Conservation (phyloP, 495 filamentous ascomycete species). For the Trypethelium eluteriae region DNA sequence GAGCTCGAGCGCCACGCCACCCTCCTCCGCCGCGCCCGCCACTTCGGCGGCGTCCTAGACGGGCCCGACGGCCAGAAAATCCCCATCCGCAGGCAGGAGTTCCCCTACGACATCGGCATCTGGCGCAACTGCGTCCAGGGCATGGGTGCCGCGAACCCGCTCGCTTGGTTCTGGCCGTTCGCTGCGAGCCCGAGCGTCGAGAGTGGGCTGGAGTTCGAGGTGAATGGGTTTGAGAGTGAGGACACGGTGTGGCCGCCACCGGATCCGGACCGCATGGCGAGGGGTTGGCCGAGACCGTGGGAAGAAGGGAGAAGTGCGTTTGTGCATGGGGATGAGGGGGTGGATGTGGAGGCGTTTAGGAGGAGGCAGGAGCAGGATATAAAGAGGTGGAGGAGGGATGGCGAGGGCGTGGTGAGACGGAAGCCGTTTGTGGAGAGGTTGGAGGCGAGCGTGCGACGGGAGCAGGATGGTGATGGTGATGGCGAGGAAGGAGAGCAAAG, state of each 20-base stretch:
- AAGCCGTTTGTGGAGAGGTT: slow-evolving; percentile 45
- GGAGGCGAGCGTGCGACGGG: slow-evolving; percentile 4
- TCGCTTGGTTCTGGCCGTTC: slow-evolving; percentile 62
- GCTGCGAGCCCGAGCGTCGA: slow-evolving; percentile 47
- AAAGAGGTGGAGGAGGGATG: slow-evolving; percentile 33
- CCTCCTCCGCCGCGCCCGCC: slow-evolving; percentile 53
- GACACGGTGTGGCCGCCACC: slow-evolving; percentile 71
- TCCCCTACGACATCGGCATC: slow-evolving; percentile 87
- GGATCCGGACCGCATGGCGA: slow-evolving; percentile 74
- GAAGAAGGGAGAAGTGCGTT: slow-evolving; percentile 23
- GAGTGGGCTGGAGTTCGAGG: slow-evolving; percentile 61
- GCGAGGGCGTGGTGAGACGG: slow-evolving; percentile 37
- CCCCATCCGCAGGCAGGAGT: slow-evolving; percentile 61
- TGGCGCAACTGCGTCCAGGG: slow-evolving; percentile 67
- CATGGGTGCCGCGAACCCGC: slow-evolving; percentile 55
- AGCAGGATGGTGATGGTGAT: slow-evolving; percentile 16
- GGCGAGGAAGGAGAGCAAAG: slow-evolving; percentile 35
- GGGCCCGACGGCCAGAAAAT: slow-evolving; percentile 53
- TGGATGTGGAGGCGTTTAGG: slow-evolving; percentile 50
- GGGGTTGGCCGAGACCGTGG: slow-evolving; percentile 34
- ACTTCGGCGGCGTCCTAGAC: slow-evolving; percentile 51
- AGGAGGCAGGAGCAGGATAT: slow-evolving; percentile 50
- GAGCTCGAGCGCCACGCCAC: slow-evolving; percentile 82
- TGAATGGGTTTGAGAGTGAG: slow-evolving; percentile 76
- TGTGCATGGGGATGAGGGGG: slow-evolving; percentile 31